Base-by-base conservation (phyloP, 441 rosid species). In the Arabidopsis hybrid region DNA sequence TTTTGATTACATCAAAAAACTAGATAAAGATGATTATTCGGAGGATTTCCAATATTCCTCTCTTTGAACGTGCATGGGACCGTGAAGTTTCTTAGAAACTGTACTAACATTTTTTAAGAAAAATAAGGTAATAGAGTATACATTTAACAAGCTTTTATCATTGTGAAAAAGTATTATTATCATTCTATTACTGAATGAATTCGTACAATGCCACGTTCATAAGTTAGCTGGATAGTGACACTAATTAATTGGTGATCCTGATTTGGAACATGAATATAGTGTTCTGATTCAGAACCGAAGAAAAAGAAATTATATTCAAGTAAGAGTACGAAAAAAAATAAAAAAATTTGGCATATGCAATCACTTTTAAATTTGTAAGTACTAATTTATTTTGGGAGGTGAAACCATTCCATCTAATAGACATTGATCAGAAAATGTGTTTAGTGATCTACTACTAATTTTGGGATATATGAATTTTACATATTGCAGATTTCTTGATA, bases 401-500 rank as follows among this genome's bases (percentile, higher is more conserved):
- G 13, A 12, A 26, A 43, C 3, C 51, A 21, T 13, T 43, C 13
- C 21, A 42, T 63, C 14, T 63, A 46, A 2, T 42, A 46, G 18
- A 32, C 40, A 63, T 3, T 39, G 14, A 38, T 4, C 21, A 3
- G 7, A 63, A 26, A 43, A 7, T 12, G 8, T 18, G 7, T 38
- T 7, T 6, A 61, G 51, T 29, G 14, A 71, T 45, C 16, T 53
- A 53, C 8, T 2, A 47, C 55, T 74, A 38, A 50, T 34, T 36
- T 10, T 32, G 1, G n/a, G 5, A 21, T 32, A 10, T 31, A 17
- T 11, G n/a, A 17, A 50, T 51, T 49, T 57, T 32, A 49, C 38
- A 14, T 32, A 39, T n/a, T 78, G 76, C 85, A 93, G 97, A 72
- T 84, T 85, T 53, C 65, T 93, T 75, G 95, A 93, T 50, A 93